Percentiles rank a stretch among this genome's conserved stretches.
Evolutionary conservation across 1,284 basidiomycete species (phyloP).

Genomic region (Rhodotorula glutinis): DNA sequence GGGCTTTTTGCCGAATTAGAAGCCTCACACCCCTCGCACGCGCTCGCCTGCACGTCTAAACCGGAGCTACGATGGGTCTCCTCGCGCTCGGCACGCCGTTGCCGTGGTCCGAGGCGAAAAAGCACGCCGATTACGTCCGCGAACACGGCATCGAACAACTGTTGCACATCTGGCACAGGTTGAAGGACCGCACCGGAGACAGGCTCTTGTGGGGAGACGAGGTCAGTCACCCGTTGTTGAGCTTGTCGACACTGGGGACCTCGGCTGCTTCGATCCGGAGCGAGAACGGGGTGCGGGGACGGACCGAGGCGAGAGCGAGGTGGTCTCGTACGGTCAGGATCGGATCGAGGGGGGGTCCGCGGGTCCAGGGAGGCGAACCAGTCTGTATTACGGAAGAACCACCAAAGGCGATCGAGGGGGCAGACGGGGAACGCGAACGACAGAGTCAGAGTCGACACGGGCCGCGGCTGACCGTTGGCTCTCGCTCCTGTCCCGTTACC

Average conservation of each 20-base stretch:
- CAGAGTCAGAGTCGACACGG: too few relatives aligned
- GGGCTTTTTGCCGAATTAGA: too few relatives aligned
- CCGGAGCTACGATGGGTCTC: conserved; percentile 69
- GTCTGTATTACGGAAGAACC: too few relatives aligned
- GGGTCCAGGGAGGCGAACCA: too few relatives aligned
- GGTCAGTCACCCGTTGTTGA: conserved; percentile 53
- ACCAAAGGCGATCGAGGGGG: too few relatives aligned
- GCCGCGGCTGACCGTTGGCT: too few relatives aligned
- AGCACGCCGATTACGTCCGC: conserved; percentile 84
- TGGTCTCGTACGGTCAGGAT: too few relatives aligned
- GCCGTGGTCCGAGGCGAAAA: conserved; percentile 83
- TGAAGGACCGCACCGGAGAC: conserved; percentile 90
- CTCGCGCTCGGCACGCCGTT: conserved; percentile 92
- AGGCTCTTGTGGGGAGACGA: conserved; percentile 98
- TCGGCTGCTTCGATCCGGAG: not conserved
- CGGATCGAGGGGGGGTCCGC: too few relatives aligned
- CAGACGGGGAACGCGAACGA: too few relatives aligned
- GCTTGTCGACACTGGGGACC: not conserved
- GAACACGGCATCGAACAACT: conserved; percentile 94
- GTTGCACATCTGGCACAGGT: conserved; percentile 81
- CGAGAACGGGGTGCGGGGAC: not conserved
- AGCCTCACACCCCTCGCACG: not conserved
- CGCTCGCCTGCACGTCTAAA: not conserved
- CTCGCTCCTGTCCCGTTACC: too few relatives aligned
- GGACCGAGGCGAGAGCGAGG: not conserved